Percentiles rank a stretch among this genome's conserved stretches.
Conservation (phyloP, 1,139 yeast species). For the Kurtzmaniella quercitrusa region DNA sequence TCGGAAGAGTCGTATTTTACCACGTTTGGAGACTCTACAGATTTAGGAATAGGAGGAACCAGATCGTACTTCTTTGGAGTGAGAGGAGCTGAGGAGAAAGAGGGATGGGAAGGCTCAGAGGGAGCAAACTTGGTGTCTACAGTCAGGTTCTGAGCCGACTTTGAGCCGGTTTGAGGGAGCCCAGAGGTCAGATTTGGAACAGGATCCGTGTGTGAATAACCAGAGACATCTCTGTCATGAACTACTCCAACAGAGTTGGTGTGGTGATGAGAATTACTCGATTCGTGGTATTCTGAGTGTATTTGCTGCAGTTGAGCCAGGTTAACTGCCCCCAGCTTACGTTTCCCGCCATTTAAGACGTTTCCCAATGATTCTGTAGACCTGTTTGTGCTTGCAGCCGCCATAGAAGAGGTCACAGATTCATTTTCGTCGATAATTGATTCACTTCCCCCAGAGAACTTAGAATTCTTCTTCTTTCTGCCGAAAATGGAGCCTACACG, state of each 20-base stretch:
- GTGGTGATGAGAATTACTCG: not conserved
- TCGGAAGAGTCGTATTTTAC: slow-evolving; percentile 21
- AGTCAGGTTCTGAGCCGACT: not conserved
- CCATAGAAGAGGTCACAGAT: slow-evolving; percentile 19
- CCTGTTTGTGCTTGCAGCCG: slow-evolving; percentile 13
- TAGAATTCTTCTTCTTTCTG: slow-evolving; percentile 43
- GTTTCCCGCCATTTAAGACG: not conserved
- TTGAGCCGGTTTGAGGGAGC: not conserved
- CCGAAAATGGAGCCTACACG: slow-evolving; percentile 84
- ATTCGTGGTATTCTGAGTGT: not conserved
- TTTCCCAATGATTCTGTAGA: slow-evolving; percentile 13
- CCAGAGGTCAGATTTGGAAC: not conserved
- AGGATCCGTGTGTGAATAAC: not conserved
- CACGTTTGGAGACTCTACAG: slow-evolving; percentile 24
- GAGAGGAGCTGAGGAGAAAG: slow-evolving; percentile 7
- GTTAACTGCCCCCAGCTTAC: not conserved
- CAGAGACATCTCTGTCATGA: not conserved
- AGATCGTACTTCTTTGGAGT: slow-evolving; percentile 6
- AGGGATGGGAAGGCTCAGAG: not conserved
- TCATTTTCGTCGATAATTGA: slow-evolving; percentile 33
- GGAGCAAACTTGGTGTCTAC: not conserved
- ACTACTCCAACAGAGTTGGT: not conserved
- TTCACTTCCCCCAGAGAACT: slow-evolving; percentile 14
- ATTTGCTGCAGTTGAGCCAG: not conserved
- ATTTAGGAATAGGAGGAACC: slow-evolving; percentile 6